A percentile compares a stretch with the other conserved stretches of the same genome.
These are phyloP conservation scores for Hymenoscyphus repandus DNA, from an alignment of 2,329 filamentous ascomycete species.

Conservation along the genomic window DNA sequence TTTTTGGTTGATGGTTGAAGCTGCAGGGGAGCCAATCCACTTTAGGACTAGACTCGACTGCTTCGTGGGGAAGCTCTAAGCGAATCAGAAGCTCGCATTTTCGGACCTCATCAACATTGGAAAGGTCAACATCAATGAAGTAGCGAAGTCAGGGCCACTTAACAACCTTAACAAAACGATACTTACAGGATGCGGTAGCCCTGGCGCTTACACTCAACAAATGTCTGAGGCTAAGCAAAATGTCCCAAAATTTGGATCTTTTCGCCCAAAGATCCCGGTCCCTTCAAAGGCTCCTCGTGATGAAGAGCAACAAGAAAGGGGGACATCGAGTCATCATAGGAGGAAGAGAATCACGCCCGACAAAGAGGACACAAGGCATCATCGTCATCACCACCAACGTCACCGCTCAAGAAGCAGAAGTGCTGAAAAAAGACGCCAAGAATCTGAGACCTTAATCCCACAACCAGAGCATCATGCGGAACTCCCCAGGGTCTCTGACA, in stretches of 20 bases:
- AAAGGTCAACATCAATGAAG: not conserved
- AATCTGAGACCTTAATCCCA: not conserved
- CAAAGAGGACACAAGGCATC: slow-evolving; percentile 1
- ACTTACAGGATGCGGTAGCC: no score
- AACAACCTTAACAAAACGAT: not conserved
- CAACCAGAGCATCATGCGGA: not conserved
- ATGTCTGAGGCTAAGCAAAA: slow-evolving; percentile 28
- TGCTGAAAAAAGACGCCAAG: not conserved
- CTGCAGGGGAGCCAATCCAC: not conserved
- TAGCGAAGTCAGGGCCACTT: not conserved
- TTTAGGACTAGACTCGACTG: not conserved
- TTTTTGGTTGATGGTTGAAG: slow-evolving; percentile 4
- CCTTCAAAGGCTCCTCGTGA: slow-evolving; percentile 4
- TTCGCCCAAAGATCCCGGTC: slow-evolving; percentile 47
- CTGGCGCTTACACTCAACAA: not conserved
- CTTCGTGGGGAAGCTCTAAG: not conserved
- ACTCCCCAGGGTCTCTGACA: slow-evolving; percentile 12
- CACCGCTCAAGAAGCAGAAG: slow-evolving; percentile 8
- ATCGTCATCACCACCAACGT: slow-evolving; percentile 7
- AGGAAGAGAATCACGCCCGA: slow-evolving; percentile 1
- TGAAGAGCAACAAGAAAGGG: slow-evolving; percentile 10
- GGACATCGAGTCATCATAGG: not conserved
- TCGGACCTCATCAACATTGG: no score
- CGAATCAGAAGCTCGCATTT: not conserved
- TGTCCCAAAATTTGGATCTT: slow-evolving; percentile 71